Evolutionary conservation across 2,329 filamentous ascomycete genomes (phyloP).

Genomic region (Ophiostoma triangulosporum): DNA sequence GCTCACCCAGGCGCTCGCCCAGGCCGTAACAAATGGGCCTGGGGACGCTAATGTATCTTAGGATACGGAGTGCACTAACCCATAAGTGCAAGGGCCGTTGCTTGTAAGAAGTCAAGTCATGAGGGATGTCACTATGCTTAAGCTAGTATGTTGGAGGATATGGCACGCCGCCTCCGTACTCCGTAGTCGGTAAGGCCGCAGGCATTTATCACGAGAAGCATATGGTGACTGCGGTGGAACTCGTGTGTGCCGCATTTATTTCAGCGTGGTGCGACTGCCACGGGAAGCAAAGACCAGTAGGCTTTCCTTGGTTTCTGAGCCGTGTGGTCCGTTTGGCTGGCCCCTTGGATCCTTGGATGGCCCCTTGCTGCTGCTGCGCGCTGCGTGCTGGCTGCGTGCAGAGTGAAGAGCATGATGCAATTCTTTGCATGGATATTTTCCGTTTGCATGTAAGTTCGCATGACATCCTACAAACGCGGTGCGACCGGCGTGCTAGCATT

Average conservation of each 20-base stretch:
- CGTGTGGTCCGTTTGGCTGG: neutral
- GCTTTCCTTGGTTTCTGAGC: neutral
- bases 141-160: no score
- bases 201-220: no score
- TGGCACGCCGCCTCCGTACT: no score
- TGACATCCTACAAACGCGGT: neutral
- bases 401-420: neutral
- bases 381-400: no score
- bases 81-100: neutral
- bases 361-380: neutral
- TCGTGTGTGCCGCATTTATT: neutral
- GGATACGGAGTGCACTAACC: no score
- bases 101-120: neutral
- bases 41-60: conserved; percentile 9
- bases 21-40: conserved; percentile 4
- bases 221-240: no score
- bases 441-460: neutral
- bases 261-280: neutral
- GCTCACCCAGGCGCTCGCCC: conserved; percentile 13
- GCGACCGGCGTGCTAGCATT: neutral
- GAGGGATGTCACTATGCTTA: neutral
- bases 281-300: neutral
- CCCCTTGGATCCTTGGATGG: no score
- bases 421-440: neutral
- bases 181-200: no score